These are phyloP conservation scores for Eutrema japonicum DNA, from an alignment of 345 rosid species.

Conservation along the genomic window DNA sequence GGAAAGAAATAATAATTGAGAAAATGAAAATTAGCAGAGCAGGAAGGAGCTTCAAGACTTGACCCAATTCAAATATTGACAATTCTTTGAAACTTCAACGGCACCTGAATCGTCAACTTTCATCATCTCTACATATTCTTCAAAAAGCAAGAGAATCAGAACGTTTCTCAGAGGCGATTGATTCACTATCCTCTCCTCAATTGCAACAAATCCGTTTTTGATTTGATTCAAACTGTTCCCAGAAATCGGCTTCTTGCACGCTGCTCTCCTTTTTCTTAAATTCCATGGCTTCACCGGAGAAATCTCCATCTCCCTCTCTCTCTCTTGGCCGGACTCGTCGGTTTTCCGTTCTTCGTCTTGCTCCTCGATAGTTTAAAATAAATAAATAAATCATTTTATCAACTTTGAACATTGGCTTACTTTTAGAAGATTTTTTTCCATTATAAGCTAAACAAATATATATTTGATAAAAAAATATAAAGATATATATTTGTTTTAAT, in stretches of 20 bases:
- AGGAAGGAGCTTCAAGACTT: conserved; percentile 36
- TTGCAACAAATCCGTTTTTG: conserved; percentile 34
- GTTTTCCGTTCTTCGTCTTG: conserved; percentile 32
- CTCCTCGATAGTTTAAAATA: conserved; percentile 15
- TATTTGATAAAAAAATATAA: too few species aligned
- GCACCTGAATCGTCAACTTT: conserved; percentile 23
- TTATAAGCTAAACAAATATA: background rate
- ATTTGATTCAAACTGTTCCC: conserved; percentile 21
- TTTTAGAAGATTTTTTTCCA: background rate
- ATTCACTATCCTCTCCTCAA: conserved; percentile 47
- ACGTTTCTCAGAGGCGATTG: conserved; percentile 42
- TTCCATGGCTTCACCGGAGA: conserved; percentile 71
- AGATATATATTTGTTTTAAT: background rate
- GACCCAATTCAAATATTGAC: conserved; percentile 36
- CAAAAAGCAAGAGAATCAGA: conserved; percentile 8
- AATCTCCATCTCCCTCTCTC: conserved; percentile 38
- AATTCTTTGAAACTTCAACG: conserved; percentile 8
- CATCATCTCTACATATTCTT: conserved; percentile 33
- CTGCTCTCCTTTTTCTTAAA: conserved; percentile 74
- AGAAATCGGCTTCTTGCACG: conserved; percentile 57
- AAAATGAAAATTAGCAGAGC: conserved; percentile 16
- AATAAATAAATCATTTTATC: background rate
- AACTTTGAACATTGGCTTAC: background rate
- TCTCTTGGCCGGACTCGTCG: conserved; percentile 37
- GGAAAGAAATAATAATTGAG: conserved; percentile 27